Conservation (phyloP, 805 yeast species). For the Candida lessepsii region DNA sequence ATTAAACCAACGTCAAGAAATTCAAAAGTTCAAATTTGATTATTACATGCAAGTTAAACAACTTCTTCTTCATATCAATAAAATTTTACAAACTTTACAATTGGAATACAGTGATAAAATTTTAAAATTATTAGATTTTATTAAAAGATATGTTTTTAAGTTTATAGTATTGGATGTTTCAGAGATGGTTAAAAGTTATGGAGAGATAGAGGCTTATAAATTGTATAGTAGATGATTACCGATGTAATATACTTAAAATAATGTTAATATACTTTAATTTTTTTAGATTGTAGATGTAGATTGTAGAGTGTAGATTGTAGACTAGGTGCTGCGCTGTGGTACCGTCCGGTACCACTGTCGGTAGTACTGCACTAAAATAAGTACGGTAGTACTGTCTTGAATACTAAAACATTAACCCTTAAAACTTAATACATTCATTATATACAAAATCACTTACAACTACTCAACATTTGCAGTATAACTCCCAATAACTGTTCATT, state of each 20-base stretch:
- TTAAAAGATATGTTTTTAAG: slow-evolving; percentile 32
- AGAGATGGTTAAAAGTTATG: slow-evolving; percentile 35
- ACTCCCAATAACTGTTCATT: slow-evolving; percentile 88
- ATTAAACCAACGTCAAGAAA: slow-evolving; percentile 26
- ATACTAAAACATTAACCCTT: no score
- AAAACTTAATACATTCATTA: no score
- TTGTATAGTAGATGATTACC: slow-evolving; percentile 14
- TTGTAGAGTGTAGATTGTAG: no score
- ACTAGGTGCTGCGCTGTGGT: no score
- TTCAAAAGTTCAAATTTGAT: slow-evolving; percentile 31
- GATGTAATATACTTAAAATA: background rate
- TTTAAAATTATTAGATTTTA: slow-evolving; percentile 33
- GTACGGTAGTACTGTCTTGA: no score
- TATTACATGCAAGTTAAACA: slow-evolving; percentile 31
- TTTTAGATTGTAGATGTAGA: no score
- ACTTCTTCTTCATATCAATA: slow-evolving; percentile 15
- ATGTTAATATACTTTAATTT: no score
- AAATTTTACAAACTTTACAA: slow-evolving; percentile 9
- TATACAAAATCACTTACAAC: slow-evolving; percentile 60
- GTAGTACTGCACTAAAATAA: no score
- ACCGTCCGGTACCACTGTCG: no score
- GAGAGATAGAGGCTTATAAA: slow-evolving; percentile 20
- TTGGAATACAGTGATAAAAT: slow-evolving; percentile 16
- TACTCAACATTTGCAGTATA: slow-evolving; percentile 87
- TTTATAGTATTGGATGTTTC: slow-evolving; percentile 37